Conservation (phyloP, 441 rosid species). For the Breynia disticha region DNA sequence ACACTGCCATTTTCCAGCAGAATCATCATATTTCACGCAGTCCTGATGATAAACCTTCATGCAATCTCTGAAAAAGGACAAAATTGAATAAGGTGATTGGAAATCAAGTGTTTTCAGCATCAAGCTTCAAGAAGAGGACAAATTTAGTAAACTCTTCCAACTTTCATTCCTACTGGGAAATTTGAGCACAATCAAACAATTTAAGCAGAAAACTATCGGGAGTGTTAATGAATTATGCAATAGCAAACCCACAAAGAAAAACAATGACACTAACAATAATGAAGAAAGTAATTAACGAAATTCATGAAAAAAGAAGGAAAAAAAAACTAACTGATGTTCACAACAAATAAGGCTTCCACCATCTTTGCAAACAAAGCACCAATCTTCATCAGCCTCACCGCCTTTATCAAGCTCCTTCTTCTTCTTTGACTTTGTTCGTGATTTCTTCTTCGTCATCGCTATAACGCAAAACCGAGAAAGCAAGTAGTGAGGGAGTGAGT, state of each 20-base stretch:
- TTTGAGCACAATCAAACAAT: no score
- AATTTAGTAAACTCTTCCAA: no score
- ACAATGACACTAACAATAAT: not conserved
- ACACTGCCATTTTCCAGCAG: no score
- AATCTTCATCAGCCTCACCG: conserved; percentile 32
- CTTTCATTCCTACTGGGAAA: no score
- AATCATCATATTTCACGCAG: no score
- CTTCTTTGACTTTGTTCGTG: conserved; percentile 2
- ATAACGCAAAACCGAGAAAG: not conserved
- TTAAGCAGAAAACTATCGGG: no score
- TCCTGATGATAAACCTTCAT: no score
- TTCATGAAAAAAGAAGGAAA: not conserved
- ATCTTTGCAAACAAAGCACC: conserved; percentile 45
- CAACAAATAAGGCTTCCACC: conserved; percentile 42
- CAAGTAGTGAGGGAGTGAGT: not conserved
- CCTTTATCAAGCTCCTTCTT: conserved; percentile 7
- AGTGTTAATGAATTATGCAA: no score
- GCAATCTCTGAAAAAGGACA: no score
- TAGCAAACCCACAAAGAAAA: not conserved
- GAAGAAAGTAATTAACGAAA: not conserved
- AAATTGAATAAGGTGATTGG: no score
- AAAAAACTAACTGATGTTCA: conserved; percentile 25
- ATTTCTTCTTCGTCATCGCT: conserved; percentile 3
- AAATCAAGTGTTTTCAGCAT: no score
- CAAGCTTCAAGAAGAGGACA: no score